Evolutionary conservation across 805 yeast species (phyloP), one percentile per base, ranked within the genome.

Genomic region (Hagleromyces aurorensis): DNA sequence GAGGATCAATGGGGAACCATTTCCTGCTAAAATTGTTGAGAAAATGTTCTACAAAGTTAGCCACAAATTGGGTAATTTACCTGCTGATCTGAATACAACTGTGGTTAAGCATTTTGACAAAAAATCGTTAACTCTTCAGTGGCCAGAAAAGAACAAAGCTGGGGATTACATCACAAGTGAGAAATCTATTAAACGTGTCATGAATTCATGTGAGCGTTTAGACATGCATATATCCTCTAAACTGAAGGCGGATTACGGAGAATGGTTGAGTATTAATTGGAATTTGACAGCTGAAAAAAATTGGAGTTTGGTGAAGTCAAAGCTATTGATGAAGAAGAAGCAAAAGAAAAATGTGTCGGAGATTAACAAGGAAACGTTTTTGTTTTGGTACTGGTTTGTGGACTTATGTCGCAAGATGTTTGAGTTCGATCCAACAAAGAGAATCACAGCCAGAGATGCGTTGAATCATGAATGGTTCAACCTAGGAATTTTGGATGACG

Each of bases 381-480:
- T 72, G 25, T 85, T 85, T 55, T 87, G 96, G 96, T 80, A 72
- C 64, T 70, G 70, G 57, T 86, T 86, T 53, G 59, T 68, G 29
- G 94, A 84, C 53, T 62, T 84, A 43, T 61, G 82, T 39, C 70
- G 67, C 36, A 69, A 67, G 42, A 65, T 83, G 47, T 70, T 84
- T 38, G 75, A 69, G 16, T 78, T 77, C 44, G 84, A 83, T 48
- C 93, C 94, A 1, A 51, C 65, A 3, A 66, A 75, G 46, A 64
- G 94, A 41, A 73, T 81, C 30, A 72, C 83, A 2, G 94, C 89
- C 4, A 70, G 67, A 35, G 78, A 79, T 39, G 91, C 93, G 0
- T 64, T 84, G 41, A 65, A 68, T 36, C 94, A 84, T 55, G 85
- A 83, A 27, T 91, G 95, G 82, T 77, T 93, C 53, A 65, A 67